Evolutionary conservation across 176 grass and related monocot genomes (phyloP), one percentile per base, ranked within the genome.

Genomic region (Cymbopogon citratus): DNA sequence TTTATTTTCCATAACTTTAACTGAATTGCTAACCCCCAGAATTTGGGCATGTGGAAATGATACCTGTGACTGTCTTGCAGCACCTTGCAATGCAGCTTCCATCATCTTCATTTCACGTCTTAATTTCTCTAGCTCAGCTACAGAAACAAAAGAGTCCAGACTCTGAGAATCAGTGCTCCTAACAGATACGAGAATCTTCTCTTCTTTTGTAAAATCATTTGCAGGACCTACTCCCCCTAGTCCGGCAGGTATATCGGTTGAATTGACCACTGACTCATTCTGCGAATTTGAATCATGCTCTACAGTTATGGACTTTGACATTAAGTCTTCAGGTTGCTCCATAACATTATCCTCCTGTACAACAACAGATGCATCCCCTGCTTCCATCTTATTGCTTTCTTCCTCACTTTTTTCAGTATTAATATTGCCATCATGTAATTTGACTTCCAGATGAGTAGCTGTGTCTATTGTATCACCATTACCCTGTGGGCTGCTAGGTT

Each of bases 31-130:
- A 85, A n/a, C n/a, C 18, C 52, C 14, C 28, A 57, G n/a, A 72
- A 65, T 27, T 63, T 61, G 59, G 41, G 59, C 7, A 63, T 69
- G 68, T 40, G 12, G 48, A 83, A 66, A 90, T 80, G 34, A 80
- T 92, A 98, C 97, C 97, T 99, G 93, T 7, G 97, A 92, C 87
- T 99, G 97, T 82, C 97, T 99, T 80, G 97, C 97, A 82, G 97
- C 97, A 65, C 97, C 97, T 92, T 96, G 93, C 65, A 99, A 84
- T 91, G 97, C 97, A 90, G 97, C 89, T 80, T 99, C 97, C 97
- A 99, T 96, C 93, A 96, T 93, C 73, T 93, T 92, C 91, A 99
- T 93, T 82, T 99, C 93, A 72, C 81, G 73, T 80, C 85, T 96
- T 72, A 99, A 75, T 84, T 93, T 93, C 69, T 99, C 93, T 57